These are phyloP conservation scores for Scheffersomyces titani DNA, from an alignment of 1,139 yeast species.

Conservation along the genomic window DNA sequence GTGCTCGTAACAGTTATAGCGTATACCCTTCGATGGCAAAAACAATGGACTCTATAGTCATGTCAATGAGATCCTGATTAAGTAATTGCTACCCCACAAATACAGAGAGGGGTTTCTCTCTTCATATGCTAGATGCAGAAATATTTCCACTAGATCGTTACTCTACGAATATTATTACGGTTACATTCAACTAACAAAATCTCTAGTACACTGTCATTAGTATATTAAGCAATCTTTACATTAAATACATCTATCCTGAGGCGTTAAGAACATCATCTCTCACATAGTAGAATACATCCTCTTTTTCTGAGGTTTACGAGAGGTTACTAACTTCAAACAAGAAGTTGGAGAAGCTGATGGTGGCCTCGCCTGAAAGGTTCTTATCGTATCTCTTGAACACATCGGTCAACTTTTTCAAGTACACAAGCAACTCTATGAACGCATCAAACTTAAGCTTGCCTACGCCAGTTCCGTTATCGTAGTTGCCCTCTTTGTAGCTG, in stretches of 20 bases:
- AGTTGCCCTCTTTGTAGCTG: conserved; percentile 40
- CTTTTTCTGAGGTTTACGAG: conserved; percentile 11
- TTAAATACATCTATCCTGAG: neutral
- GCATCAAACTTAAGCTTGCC: conserved; percentile 76
- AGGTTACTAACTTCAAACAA: conserved; percentile 60
- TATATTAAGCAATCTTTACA: neutral
- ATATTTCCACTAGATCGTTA: too few species aligned
- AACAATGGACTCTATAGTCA: too few species aligned
- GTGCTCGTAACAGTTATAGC: too few species aligned
- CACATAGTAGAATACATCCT: neutral
- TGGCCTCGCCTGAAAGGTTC: conserved; percentile 76
- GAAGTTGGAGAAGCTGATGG: conserved; percentile 76
- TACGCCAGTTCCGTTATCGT: conserved; percentile 27
- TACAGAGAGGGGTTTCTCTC: neutral
- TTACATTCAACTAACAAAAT: conserved; percentile 3
- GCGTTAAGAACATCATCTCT: neutral
- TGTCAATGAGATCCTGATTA: neutral
- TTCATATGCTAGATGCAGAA: neutral
- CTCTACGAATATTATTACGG: neutral
- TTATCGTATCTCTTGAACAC: conserved; percentile 75
- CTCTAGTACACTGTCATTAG: neutral
- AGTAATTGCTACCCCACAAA: neutral
- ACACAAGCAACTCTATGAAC: conserved; percentile 79
- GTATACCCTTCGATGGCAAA: too few species aligned
- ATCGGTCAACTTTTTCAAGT: conserved; percentile 76